Conservation (phyloP, 2,329 filamentous ascomycete genomes). For the Epichloe sylvatica region DNA sequence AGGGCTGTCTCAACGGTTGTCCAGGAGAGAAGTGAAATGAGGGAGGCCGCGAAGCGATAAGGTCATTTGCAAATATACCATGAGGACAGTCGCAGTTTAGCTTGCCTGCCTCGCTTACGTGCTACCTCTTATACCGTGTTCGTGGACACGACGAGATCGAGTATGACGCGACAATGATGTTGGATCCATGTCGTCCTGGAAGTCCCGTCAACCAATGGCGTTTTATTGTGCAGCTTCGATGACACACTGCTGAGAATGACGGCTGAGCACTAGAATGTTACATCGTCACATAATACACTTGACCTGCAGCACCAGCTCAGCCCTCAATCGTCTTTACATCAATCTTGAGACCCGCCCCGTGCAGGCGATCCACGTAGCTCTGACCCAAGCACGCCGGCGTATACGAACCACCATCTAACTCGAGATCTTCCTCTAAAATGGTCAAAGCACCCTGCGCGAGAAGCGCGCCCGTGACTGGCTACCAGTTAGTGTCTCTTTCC, state of each 20-base stretch:
- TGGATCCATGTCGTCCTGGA: too few relatives aligned
- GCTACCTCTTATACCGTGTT: too few relatives aligned
- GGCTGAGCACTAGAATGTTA: neutral
- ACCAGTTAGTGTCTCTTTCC: neutral
- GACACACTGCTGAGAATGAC: neutral
- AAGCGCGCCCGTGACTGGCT: constrained; percentile 48
- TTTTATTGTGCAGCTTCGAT: too few relatives aligned
- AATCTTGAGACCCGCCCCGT: constrained; percentile 47
- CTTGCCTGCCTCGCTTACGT: neutral
- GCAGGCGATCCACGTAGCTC: constrained; percentile 48
- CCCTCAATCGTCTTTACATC: constrained; percentile 29
- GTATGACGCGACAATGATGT: too few relatives aligned
- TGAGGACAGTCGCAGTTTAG: neutral
- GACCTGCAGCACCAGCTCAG: constrained; percentile 11
- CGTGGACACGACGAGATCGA: too few relatives aligned
- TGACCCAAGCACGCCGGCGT: constrained; percentile 61
- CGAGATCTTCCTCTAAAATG: constrained; percentile 47
- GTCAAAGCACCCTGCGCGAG: constrained; percentile 51
- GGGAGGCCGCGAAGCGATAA: constrained; percentile 6
- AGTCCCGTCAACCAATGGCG: too few relatives aligned
- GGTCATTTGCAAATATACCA: neutral
- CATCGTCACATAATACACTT: neutral
- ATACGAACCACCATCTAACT: constrained; percentile 51
- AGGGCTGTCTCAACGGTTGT: constrained; percentile 20
- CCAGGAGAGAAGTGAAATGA: constrained; percentile 16